Base-by-base conservation (phyloP, 352 stramenopile species). In the Globisporangium megalacanthum region DNA sequence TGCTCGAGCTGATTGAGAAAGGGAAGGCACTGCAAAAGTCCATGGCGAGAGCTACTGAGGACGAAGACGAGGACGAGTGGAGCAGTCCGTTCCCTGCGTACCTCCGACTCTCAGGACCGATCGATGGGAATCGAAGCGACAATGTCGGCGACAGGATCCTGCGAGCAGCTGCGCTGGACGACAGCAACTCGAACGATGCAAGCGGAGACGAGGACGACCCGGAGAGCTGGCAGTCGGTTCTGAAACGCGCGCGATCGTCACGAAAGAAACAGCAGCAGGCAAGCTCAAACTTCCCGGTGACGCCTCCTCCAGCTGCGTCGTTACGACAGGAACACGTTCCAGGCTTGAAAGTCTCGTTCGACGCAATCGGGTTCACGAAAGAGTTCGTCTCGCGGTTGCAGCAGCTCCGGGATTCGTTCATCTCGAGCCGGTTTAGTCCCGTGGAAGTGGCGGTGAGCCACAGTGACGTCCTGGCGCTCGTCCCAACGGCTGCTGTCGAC, bases 381-480 rank as follows among this genome's bases (percentile, higher is more conserved):
- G 49, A 61, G 13, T 74, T 83, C 22, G 69, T 84, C 4, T 56
- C 71, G 0, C 57, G 68, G 47, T 63, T 88, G 6, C 74, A 68
- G 6, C 63, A 75, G 48, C 62, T 84, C 20, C 72, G 75, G 11
- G 73, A 88, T 60, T 67, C 69, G 0, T 73, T 73, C 9, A 58
- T 76, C 8, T 79, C 71, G 4, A 84, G 70, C 44, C 69, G 77
- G 15, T 84, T 79, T 48, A 72, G 64, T 48, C 75, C 77, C 1
- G 69, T 86, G 15, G 51, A 84, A 31, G 68, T 88, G n/a, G 51
- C 58, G 0, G 69, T 86, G 20, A 69, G 65, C 0, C 71, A 84
- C 41, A 65, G 64, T 47, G 55, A 83, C 29, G 54, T 75, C 19
- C 7, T 48, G 5, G 42, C 57, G 17, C 15, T 67, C 5, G 53